Evolutionary conservation across 805 yeast genomes (phyloP).

Genomic region (Candida silvatica): DNA sequence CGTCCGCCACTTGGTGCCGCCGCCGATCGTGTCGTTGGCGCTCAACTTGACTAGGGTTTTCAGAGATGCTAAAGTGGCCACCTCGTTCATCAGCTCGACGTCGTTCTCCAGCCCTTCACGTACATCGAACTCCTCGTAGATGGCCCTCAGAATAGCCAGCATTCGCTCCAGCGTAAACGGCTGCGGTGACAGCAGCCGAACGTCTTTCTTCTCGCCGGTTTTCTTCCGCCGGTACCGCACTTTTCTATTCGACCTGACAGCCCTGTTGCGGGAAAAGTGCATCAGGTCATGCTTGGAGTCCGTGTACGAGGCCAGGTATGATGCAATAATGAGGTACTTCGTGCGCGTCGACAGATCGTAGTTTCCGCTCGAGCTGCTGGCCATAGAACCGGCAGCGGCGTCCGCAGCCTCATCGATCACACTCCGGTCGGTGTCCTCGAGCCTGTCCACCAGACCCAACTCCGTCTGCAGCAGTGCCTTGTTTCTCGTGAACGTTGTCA

Average conservation of each 20-base stretch:
- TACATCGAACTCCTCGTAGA: conserved; percentile 36
- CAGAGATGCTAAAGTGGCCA: conserved; percentile 27
- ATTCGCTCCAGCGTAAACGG: conserved; percentile 72
- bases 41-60: conserved; percentile 21
- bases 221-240: conserved; percentile 18
- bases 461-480: conserved; percentile 17
- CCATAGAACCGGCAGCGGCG: no score
- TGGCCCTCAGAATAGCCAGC: conserved; percentile 70
- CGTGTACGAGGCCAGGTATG: conserved; percentile 75
- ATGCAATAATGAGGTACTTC: conserved; percentile 68
- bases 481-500: conserved; percentile 19
- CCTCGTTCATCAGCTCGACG: conserved; percentile 28
- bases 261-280: conserved; percentile 57
- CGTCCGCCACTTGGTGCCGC: conserved; percentile 71
- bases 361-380: conserved; percentile 12
- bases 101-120: conserved; percentile 24
- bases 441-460: conserved; percentile 15
- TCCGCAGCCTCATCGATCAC: background rate
- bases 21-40: conserved; percentile 39
- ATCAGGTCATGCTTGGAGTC: conserved; percentile 63
- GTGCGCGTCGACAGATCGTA: conserved; percentile 50
- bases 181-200: conserved; percentile 61
- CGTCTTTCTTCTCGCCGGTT: conserved; percentile 33
- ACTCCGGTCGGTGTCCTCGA: conserved; percentile 9
- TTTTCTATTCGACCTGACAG: conserved; percentile 32